These are phyloP conservation scores for Filobasidium wieringae DNA, from an alignment of 768 basidiomycete genomes.

Conservation along the genomic window DNA sequence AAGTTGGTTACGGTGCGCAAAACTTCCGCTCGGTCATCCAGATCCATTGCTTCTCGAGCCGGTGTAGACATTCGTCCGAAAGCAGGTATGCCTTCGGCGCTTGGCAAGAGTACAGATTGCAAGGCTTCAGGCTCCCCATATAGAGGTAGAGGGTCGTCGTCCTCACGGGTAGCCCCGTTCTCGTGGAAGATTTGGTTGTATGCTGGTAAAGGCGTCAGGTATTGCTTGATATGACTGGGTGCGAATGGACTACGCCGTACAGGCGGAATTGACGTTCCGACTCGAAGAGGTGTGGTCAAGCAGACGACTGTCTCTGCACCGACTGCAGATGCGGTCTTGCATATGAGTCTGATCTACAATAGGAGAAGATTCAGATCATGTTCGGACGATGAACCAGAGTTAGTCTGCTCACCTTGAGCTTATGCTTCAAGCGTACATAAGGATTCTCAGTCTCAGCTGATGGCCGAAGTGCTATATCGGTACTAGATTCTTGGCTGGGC, in stretches of 20 bases:
- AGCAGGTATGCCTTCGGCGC: background rate
- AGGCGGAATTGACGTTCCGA: constrained; percentile 27
- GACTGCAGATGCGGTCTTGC: background rate
- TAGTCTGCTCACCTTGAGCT: constrained; percentile 25
- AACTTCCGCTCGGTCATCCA: background rate
- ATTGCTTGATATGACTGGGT: background rate
- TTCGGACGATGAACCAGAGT: background rate
- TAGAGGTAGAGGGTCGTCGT: constrained; percentile 30
- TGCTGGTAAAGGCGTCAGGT: constrained; percentile 21
- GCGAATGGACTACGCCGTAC: constrained; percentile 1
- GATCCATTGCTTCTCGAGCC: background rate
- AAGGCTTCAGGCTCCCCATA: constrained; percentile 16
- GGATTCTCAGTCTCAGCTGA: constrained; percentile 30
- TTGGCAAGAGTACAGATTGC: no score
- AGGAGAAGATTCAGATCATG: constrained; percentile 10
- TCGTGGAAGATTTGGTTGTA: constrained; percentile 37
- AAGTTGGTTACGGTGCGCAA: background rate
- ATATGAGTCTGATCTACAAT: background rate
- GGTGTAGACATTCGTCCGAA: background rate
- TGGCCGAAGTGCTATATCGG: constrained; percentile 13
- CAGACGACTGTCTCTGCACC: constrained; percentile 22
- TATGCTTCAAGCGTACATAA: constrained; percentile 30
- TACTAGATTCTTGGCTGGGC: constrained; percentile 15
- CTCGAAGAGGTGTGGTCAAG: constrained; percentile 31
- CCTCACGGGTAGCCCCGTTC: constrained; percentile 27